Evolutionary conservation across 2,329 filamentous ascomycete species (phyloP).

Genomic region (Arthrobotrys sinensis): DNA sequence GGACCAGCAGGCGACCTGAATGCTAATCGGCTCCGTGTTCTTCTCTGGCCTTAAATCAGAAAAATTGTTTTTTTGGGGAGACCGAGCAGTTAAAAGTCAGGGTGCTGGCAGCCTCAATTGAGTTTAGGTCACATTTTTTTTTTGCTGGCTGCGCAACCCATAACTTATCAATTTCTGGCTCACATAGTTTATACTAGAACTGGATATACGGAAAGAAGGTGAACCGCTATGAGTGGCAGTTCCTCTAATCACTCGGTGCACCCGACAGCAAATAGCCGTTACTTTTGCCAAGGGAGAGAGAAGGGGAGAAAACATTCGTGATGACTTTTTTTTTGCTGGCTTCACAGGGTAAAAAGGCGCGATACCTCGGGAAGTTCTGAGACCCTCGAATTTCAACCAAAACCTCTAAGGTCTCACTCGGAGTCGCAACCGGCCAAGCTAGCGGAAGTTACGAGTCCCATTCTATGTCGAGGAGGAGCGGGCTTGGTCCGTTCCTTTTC

Average conservation of each 20-base stretch:
- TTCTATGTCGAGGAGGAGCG: conserved; percentile 24
- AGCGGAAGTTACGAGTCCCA: conserved; percentile 29
- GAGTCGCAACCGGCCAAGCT: conserved; percentile 36
- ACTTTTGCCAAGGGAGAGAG: conserved; percentile 4
- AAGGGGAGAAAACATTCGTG: conserved; percentile 1
- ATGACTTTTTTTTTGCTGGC: neutral
- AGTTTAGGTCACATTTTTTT: conserved; percentile 58
- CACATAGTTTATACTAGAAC: conserved; percentile 58
- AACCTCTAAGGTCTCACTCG: conserved; percentile 27
- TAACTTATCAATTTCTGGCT: conserved; percentile 55
- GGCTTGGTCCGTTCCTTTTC: conserved; percentile 27
- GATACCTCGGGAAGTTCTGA: conserved; percentile 51
- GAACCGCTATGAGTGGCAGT: conserved; percentile 44
- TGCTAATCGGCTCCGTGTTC: conserved; percentile 57
- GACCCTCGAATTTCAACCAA: conserved; percentile 36
- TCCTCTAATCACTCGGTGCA: conserved; percentile 35
- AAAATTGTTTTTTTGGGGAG: conserved; percentile 60
- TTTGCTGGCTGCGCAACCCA: conserved; percentile 54
- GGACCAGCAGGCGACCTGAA: conserved; percentile 56
- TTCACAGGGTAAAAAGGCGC: conserved; percentile 42
- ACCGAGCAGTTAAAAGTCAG: conserved; percentile 60
- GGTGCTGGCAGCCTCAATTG: conserved; percentile 53
- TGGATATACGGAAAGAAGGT: conserved; percentile 54
- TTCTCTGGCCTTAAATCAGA: conserved; percentile 55
- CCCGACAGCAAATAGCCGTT: conserved; percentile 24